phyloP scores from a whole-genome alignment of 2,329 filamentous ascomycete species.

The Colletotrichum cereale region DNA sequence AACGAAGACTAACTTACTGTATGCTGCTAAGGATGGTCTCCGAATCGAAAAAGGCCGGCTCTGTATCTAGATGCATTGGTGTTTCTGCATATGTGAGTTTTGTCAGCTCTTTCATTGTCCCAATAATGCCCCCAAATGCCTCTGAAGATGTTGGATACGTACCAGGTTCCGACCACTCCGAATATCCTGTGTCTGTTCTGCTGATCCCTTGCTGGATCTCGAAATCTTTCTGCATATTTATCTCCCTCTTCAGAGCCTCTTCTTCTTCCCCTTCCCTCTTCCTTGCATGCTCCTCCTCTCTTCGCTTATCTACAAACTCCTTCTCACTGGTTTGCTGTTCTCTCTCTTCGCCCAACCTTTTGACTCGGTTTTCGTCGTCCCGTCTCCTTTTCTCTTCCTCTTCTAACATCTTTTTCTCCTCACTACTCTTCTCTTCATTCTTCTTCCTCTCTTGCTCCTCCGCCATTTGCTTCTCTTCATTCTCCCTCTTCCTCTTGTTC shows the following conservation, averaged over 20 bases:
- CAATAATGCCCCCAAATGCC: neutral
- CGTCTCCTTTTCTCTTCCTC: neutral
- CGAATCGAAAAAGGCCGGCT: conserved; percentile 3
- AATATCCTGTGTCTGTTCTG: neutral
- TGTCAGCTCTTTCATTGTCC: neutral
- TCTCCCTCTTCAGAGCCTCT: neutral
- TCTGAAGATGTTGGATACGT: neutral
- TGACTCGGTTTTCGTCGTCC: neutral
- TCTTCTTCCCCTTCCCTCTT: neutral
- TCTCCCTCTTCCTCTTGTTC: neutral
- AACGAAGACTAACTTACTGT: neutral
- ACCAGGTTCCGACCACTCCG: conserved; percentile 7
- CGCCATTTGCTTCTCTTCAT: neutral
- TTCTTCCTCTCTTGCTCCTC: neutral
- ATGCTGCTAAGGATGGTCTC: neutral
- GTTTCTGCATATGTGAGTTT: neutral
- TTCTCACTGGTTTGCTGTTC: neutral
- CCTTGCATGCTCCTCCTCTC: neutral
- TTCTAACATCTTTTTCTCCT: neutral
- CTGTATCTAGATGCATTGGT: neutral
- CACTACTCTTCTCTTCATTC: neutral
- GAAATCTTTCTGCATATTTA: neutral
- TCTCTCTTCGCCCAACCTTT: neutral
- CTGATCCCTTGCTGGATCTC: conserved; percentile 4
- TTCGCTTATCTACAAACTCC: neutral